Base-by-base conservation (phyloP, 1,284 basidiomycete species). In the Sphaerobolus stellatus region DNA sequence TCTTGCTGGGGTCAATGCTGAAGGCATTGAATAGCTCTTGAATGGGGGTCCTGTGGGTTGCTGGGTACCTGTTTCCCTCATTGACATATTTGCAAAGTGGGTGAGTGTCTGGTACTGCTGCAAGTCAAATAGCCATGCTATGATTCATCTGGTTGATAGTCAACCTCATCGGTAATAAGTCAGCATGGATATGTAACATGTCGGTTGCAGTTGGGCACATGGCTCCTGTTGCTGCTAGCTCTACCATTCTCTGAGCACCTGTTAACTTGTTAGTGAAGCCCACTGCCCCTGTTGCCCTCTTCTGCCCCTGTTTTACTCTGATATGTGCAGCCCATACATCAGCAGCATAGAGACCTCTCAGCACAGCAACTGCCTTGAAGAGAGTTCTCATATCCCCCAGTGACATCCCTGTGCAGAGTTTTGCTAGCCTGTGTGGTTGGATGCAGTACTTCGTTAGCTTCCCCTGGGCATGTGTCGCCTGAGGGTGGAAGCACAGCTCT, bases 141-240 rank as follows among this genome's bases (percentile, higher is more conserved):
- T 66, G 58, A 13, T 65, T 61, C 0, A 59, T 30, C 29, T 66
- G 65, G 38, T 63, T 51, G 5, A 77, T 45, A 0, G 65, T 48
- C 0, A 68, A 52, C 4, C 62, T 24, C 14, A 70, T 61, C 0
- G 75, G 75, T 0, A 66, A 61, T 46, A 54, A 44, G 43, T 54
- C 25, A 5, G 56, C 29, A 20, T 55, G 45, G 9, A 28, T 28
- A 22, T 54, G 52, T 5, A 54, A 25, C 11, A 41, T 8, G 28
- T 53, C 45, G 6, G 14, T 44, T 3, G 52, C 24, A 5, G 52
- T 28, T 20, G 52, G 28, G 27, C 44, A 16, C 51, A 57, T 46
- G 8, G 33, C 44, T 16, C 52, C 52, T 11, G 51, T 53, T 13
- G 53, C 33, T 4, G 14, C 16, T 9, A 51, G 29, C 4, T 50